Percentiles rank a stretch among this genome's conserved stretches.
phyloP scores from a whole-genome alignment of 1,139 yeast genomes.

The Taiozyma onychis region DNA sequence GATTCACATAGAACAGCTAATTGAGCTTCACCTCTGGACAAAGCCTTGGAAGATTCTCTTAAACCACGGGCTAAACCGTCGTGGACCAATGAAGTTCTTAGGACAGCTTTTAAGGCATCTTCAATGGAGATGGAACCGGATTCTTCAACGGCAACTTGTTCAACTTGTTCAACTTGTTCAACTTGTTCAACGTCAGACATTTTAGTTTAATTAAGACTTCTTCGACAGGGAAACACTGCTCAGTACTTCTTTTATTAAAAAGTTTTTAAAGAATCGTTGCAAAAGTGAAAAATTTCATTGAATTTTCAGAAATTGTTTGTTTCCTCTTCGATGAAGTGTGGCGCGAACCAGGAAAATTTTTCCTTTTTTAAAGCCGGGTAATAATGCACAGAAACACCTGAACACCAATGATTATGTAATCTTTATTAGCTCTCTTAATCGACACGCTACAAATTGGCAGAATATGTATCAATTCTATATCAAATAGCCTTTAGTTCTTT shows the following conservation, averaged over 20 bases:
- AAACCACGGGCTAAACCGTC: constrained; percentile 99
- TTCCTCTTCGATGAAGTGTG: background rate
- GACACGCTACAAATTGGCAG: background rate
- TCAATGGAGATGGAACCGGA: constrained; percentile 91
- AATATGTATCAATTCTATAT: background rate
- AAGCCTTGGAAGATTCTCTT: constrained; percentile 99
- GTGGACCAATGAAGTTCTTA: constrained; percentile 96
- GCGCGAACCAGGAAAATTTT: background rate
- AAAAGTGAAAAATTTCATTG: background rate
- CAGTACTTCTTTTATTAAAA: constrained; percentile 44
- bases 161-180: constrained; percentile 63
- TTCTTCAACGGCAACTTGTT: constrained; percentile 83
- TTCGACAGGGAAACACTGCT: constrained; percentile 77
- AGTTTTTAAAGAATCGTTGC: background rate
- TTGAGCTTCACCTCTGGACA: constrained; percentile 96
- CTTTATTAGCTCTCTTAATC: background rate
- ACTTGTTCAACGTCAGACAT: constrained; percentile 57
- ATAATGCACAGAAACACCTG: background rate
- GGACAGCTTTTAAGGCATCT: constrained; percentile 97
- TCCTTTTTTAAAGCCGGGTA: background rate
- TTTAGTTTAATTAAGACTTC: constrained; percentile 51
- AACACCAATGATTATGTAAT: constrained; percentile 1
- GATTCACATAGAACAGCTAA: constrained; percentile 97
- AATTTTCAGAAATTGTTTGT: background rate
- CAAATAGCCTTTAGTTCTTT: background rate